Base-by-base conservation (phyloP, 1,139 yeast genomes). In the Yamadazyma dushanensis region DNA sequence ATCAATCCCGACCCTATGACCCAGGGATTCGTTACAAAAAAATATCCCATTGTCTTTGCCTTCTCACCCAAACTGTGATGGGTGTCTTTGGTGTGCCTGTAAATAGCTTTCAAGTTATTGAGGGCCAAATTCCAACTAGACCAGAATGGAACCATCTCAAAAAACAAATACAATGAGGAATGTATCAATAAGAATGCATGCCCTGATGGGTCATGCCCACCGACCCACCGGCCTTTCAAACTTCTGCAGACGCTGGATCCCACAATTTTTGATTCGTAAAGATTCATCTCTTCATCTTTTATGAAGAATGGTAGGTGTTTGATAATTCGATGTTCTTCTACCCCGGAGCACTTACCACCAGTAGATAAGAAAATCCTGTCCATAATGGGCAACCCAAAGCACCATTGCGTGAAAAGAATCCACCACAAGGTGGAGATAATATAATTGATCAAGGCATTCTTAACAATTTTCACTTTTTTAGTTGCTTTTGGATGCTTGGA, bases 201-300 rank as follows among this genome's bases (percentile, higher is more conserved):
- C 0, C 98, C 98, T 43, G 94, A 83, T 10, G 97, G 96, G 62
- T 92, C 98, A 54, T 88, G 96, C 0, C 98, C 98, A 1, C 96
- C 97, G 8, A 54, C 56, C 98, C 97, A 90, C 3, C 63, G 47
- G 0, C 97, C 97, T 16, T 76, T 78, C 16, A 76, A 47, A 18
- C 63, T 53, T 29, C 89, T 65, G 54, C 97, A 89, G 5, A 64
- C 62, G 29, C 68, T 67, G 13, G 85, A 78, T 2, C 69, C 54
- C 9, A 70, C 51, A 2, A 35, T 26, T 4, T 44, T 51, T 1
- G 63, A 51, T 37, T 56, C 61, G 32, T 35, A 42, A 9, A 42
- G 36, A 25, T 34, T 38, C 14, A 42, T 22, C 7, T 36, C 38
- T 18, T 38, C 42, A 21, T 34, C 23, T 13, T 31, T 34, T 5